Conservation (phyloP, 352 stramenopile species). For the Phytophthora sp. region DNA sequence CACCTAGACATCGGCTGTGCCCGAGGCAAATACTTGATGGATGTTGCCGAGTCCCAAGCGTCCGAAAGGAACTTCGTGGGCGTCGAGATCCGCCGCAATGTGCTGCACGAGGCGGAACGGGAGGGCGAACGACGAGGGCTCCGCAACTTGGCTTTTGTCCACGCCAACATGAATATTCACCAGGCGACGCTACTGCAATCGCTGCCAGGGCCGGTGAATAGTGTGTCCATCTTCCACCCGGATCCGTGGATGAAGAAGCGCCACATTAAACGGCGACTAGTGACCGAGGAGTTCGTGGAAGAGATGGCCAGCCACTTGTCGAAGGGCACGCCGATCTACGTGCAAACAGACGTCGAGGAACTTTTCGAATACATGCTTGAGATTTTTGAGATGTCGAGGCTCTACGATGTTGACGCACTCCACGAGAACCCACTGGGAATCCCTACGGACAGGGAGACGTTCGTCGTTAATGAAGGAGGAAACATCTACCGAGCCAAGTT, state of each 20-base stretch:
- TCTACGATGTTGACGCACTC: constrained; percentile 52
- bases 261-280: constrained; percentile 82
- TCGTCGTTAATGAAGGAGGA: constrained; percentile 64
- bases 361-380: constrained; percentile 88
- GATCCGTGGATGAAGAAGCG: constrained; percentile 92
- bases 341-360: constrained; percentile 86
- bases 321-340: constrained; percentile 67
- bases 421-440: constrained; percentile 66
- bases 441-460: constrained; percentile 78
- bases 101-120: constrained; percentile 63
- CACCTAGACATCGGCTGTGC: constrained; percentile 87
- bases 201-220: constrained; percentile 56
- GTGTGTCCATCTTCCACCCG: constrained; percentile 89
- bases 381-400: constrained; percentile 61
- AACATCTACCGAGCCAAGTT: constrained; percentile 76
- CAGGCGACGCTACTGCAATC: constrained; percentile 63
- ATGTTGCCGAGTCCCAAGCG: constrained; percentile 49
- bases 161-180: constrained; percentile 90
- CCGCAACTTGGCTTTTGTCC: constrained; percentile 75
- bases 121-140: constrained; percentile 53
- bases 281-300: constrained; percentile 69
- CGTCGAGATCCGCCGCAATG: constrained; percentile 85
- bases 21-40: constrained; percentile 81
- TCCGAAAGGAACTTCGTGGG: constrained; percentile 72
- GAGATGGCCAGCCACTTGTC: constrained; percentile 63